Conservation (phyloP, 139 green algal species). For the Gonium pectorale region DNA sequence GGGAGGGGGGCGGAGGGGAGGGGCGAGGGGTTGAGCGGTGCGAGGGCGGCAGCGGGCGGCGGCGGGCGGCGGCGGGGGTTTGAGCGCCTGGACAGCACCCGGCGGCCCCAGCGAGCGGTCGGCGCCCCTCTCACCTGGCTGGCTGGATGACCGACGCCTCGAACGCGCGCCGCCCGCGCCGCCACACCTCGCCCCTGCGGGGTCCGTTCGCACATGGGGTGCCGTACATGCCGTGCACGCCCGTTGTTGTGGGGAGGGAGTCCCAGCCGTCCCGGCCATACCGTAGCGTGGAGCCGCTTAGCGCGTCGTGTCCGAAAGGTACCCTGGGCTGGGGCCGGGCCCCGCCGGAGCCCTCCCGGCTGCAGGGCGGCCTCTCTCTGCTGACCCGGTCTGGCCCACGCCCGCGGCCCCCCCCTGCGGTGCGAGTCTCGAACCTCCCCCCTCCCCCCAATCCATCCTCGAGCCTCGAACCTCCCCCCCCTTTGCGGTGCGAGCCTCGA, state of each 20-base stretch:
- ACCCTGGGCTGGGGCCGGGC: no score
- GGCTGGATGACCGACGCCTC: slow-evolving; percentile 13
- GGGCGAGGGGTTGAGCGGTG: neutral
- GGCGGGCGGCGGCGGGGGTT: neutral
- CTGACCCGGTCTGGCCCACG: no score
- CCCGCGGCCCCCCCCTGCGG: no score
- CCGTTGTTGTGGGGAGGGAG: neutral
- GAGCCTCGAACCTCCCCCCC: no score
- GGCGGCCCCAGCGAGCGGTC: no score
- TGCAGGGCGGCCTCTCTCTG: no score
- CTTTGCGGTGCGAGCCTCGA: no score
- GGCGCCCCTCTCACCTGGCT: neutral
- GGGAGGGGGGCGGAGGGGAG: neutral
- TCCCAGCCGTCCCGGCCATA: neutral
- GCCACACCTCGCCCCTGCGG: neutral
- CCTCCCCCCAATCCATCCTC: no score
- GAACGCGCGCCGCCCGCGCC: neutral
- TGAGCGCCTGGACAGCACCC: neutral
- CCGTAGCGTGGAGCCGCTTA: neutral
- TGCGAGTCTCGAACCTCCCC: no score
- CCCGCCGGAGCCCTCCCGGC: no score
- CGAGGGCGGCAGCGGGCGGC: neutral
- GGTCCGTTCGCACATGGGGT: neutral
- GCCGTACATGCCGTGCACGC: neutral
- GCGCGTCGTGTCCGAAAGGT: no score